These are phyloP conservation scores for Amaranthus hypochondriacus DNA, from an alignment of 148 eudicot genomes.

Conservation along the genomic window DNA sequence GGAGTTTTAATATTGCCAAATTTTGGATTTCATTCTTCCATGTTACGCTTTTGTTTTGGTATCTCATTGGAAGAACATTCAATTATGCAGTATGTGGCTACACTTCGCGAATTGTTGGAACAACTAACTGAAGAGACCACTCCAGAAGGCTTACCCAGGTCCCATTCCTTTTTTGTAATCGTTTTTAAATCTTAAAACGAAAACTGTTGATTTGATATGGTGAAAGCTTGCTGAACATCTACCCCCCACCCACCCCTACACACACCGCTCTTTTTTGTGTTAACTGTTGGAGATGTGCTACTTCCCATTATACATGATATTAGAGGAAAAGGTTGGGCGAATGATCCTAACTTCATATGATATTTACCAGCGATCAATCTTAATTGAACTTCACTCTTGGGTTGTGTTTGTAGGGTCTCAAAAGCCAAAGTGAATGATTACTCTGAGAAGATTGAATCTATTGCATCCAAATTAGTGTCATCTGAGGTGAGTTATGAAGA, in stretches of 20 bases:
- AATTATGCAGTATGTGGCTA: constrained; percentile 56
- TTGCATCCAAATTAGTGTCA: constrained; percentile 59
- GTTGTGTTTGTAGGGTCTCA: constrained; percentile 48
- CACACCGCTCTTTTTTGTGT: too few relatives aligned
- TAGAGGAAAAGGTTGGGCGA: not conserved
- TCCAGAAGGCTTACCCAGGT: constrained; percentile 65
- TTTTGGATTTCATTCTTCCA: not conserved
- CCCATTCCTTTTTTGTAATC: not conserved
- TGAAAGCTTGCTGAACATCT: too few relatives aligned
- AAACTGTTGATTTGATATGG: not conserved
- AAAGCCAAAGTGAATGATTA: constrained; percentile 79
- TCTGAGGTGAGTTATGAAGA: constrained; percentile 42
- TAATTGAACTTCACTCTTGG: constrained; percentile 4
- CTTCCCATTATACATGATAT: not conserved
- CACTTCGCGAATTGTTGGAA: constrained; percentile 61
- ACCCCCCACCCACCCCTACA: too few relatives aligned
- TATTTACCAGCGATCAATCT: not conserved
- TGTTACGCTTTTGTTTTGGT: not conserved
- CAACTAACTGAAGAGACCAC: constrained; percentile 58
- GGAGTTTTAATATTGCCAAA: not conserved
- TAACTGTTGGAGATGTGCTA: too few relatives aligned
- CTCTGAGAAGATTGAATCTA: constrained; percentile 77
- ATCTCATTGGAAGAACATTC: not conserved
- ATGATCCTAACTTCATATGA: not conserved
- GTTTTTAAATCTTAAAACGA: not conserved